Percentiles rank a stretch among this genome's conserved stretches.
Conservation (phyloP, 2,329 filamentous ascomycete species). For the Phyllosticta capitalensis region DNA sequence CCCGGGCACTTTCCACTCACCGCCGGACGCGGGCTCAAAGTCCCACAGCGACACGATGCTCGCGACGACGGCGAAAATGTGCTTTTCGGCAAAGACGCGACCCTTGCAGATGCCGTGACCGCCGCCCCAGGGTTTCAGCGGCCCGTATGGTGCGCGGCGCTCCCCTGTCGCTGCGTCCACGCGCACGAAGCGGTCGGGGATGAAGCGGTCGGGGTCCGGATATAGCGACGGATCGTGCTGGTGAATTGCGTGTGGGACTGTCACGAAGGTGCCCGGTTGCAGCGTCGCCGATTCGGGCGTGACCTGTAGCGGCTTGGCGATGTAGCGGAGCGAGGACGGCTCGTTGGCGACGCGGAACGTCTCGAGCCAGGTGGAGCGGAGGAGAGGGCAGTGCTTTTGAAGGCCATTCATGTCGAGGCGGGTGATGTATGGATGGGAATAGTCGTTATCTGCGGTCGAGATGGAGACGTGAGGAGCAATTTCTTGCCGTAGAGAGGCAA, state of each 20-base stretch:
- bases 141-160: slow-evolving; percentile 11
- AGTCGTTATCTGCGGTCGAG: slow-evolving; percentile 14
- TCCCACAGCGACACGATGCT: slow-evolving; percentile 48
- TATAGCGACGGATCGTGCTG: slow-evolving; percentile 9
- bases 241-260: slow-evolving; percentile 2
- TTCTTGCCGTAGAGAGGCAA: slow-evolving; percentile 24
- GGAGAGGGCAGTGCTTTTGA: slow-evolving; percentile 21
- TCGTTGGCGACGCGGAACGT: slow-evolving; percentile 24
- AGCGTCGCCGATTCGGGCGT: slow-evolving; percentile 18
- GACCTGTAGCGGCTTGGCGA: slow-evolving; percentile 24
- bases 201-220: slow-evolving; percentile 7
- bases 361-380: slow-evolving; percentile 30
- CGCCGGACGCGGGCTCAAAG: slow-evolving; percentile 37
- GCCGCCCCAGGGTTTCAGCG: slow-evolving; percentile 23
- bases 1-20: slow-evolving; percentile 14
- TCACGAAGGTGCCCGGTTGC: slow-evolving; percentile 1
- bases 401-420: slow-evolving; percentile 5
- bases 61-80: slow-evolving; percentile 42
- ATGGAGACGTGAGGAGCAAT: slow-evolving; percentile 23
- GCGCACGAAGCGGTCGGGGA: slow-evolving; percentile 12
- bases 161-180: slow-evolving; percentile 5
- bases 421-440: neutral
- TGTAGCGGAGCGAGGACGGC: slow-evolving; percentile 8
- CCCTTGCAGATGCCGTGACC: slow-evolving; percentile 42
- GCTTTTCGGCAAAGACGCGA: slow-evolving; percentile 39